phyloP scores from a whole-genome alignment of 106 monocot species.

The Triglochin maritima region DNA sequence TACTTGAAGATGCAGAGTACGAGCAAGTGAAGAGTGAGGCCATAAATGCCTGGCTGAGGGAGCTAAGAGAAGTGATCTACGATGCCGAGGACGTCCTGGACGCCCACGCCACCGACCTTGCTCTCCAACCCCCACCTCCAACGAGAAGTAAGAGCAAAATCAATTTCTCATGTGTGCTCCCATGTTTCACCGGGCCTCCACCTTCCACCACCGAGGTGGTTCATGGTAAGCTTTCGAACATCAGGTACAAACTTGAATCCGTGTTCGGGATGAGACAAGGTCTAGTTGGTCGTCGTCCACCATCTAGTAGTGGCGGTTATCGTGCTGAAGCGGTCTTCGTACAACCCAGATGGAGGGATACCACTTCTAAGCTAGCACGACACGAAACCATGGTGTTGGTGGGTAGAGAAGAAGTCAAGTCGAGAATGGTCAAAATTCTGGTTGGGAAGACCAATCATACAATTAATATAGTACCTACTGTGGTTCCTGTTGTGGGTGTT shows the following conservation, averaged over 20 bases:
- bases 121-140: not conserved
- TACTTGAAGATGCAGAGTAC: not conserved
- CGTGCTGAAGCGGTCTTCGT: too few relatives aligned
- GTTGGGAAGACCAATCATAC: not conserved
- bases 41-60: not conserved
- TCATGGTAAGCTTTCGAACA: not conserved
- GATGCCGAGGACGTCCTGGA: constrained; percentile 2
- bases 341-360: not conserved
- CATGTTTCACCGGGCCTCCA: not conserved
- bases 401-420: constrained; percentile 1
- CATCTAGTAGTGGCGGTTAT: not conserved
- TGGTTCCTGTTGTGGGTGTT: not conserved
- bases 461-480: not conserved
- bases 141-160: not conserved
- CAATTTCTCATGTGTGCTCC: not conserved
- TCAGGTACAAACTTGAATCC: not conserved
- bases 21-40: not conserved
- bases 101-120: not conserved
- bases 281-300: not conserved
- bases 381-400: not conserved
- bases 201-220: not conserved
- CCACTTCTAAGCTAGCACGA: not conserved
- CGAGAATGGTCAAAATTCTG: not conserved
- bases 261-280: not conserved
- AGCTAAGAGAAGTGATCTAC: not conserved